Base-by-base conservation (phyloP, 106 monocot species). In the Acorus calamus region DNA sequence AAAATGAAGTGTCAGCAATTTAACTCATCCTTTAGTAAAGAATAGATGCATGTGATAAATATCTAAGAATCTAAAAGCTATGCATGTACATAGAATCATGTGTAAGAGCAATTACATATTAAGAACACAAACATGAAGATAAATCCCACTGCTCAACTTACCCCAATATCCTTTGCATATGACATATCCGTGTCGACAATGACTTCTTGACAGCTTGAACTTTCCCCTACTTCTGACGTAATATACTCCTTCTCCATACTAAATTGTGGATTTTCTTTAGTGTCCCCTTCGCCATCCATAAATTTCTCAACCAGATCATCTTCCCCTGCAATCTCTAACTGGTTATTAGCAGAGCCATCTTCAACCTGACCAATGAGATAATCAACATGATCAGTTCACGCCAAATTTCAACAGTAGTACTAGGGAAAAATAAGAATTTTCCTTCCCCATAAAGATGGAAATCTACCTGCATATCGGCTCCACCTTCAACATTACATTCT, bases 141-240 rank as follows among this genome's bases (percentile, higher is more conserved):
- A 51, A 11, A 48, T 61, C 13, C 12, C 70, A 14, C 2, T 47
- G 6, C 42, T 44, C 8, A 46, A 64, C 89, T 94, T 87, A 94
- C 94, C 74, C 77, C 82, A 55, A 65, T 63, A 14, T 84, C 86
- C 61, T 75, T 83, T 56, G 67, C 55, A 44, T 65, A 71, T 64
- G 47, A 74, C 53, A 84, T 48, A 55, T 52, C 66, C 65, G 56
- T 59, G 5, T 81, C 77, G 58, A 56, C 4, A 42, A 72, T 78
- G 14, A 64, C 55, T 59, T 80, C 80, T 46, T 76, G 80, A 51
- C 77, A 47, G 45, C 51, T 59, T 69, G 68, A 69, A 77, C 69
- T 81, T 64, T 87, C 81, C 49, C 69, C 86, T 10, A 78, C 57
- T 8, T 82, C 68, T 52, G 83, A 93, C 3, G 76, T 59, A 69